Conservation (phyloP, 805 yeast species). For the Candida odintsovae region DNA sequence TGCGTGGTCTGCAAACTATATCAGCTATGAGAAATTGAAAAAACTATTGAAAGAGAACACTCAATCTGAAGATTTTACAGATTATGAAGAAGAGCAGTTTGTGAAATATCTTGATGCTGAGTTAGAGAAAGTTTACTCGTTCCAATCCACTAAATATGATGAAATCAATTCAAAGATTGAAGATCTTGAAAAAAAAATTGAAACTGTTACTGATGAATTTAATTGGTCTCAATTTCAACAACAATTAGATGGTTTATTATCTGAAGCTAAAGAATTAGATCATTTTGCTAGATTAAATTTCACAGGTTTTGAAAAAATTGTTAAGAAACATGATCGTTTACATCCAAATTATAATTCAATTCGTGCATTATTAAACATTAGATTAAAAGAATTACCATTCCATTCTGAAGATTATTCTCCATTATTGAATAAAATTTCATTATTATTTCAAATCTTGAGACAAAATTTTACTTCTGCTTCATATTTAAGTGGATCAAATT, state of each 20-base stretch:
- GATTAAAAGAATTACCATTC: constrained; percentile 83
- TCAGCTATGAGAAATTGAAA: constrained; percentile 61
- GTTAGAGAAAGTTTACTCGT: constrained; percentile 70
- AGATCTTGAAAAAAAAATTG: constrained; percentile 54
- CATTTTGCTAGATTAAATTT: constrained; percentile 87
- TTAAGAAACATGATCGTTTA: constrained; percentile 90
- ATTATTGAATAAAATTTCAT: constrained; percentile 72
- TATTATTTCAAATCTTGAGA: constrained; percentile 74
- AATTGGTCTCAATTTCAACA: constrained; percentile 59
- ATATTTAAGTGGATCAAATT: constrained; percentile 22
- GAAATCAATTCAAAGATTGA: constrained; percentile 61
- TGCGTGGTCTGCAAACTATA: constrained; percentile 80
- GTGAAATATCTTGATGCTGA: constrained; percentile 63
- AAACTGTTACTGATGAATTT: constrained; percentile 30
- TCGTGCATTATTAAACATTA: constrained; percentile 79
- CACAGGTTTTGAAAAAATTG: constrained; percentile 92
- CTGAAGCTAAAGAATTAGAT: constrained; percentile 78
- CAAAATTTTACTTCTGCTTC: constrained; percentile 48
- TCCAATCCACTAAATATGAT: constrained; percentile 63
- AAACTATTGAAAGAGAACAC: constrained; percentile 65
- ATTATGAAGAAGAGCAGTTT: constrained; percentile 64
- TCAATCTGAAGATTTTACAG: constrained; percentile 48
- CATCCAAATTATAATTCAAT: constrained; percentile 82
- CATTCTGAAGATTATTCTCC: constrained; percentile 96
- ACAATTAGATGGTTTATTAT: constrained; percentile 66